Base-by-base conservation (phyloP, 1,284 basidiomycete species). In the Sporisorium exsertum region DNA sequence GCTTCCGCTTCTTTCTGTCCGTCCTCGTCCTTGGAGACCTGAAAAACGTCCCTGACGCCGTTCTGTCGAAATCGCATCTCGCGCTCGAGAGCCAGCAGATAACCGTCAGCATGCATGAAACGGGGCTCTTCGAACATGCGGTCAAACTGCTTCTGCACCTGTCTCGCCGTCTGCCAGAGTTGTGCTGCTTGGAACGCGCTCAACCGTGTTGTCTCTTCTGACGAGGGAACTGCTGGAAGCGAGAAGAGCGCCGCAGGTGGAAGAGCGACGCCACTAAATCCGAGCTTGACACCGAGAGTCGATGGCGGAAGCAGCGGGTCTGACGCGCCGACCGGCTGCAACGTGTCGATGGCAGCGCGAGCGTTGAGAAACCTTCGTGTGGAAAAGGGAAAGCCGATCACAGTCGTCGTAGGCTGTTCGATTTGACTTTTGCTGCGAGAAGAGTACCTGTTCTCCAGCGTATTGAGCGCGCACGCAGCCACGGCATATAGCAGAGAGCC, bases 361-460 rank as follows among this genome's bases (percentile, higher is more conserved):
- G 64, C 42, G 10, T 64, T 61, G 10, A 76, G 62, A 13, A 62
- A 72, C 20, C 58, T 64, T 1, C 69, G 62, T 6, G 69, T 52
- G 20, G 69, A 72, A 35, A 69, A 72, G 51, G 73, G 73, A 18
- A 76, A 76, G 45, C 73, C 73, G 43, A 76, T 76, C 42, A 76
- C 59, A 0, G 73, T 76, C 12, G 53, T 33, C 2, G 59, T 71
- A 1, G 72, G 72, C 26, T 57, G 27, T 24, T 52, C 8, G n/a
- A 22, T 24, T 3, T 53, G 64, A 35, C 51, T 26, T 3, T 29
- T 56, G 18, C 40, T 45, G 1, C n/a, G n/a, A n/a, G 53, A 2
- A 3, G 29, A 20, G 18, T 61, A 46, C 15, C 49, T 55, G 12
- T 47, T 65, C 8, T 67, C 68, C 46, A 76, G 54, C 35, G 69